Evolutionary conservation across 2,329 filamentous ascomycete species (phyloP).

Genomic region (Lizonia empirigonia): DNA sequence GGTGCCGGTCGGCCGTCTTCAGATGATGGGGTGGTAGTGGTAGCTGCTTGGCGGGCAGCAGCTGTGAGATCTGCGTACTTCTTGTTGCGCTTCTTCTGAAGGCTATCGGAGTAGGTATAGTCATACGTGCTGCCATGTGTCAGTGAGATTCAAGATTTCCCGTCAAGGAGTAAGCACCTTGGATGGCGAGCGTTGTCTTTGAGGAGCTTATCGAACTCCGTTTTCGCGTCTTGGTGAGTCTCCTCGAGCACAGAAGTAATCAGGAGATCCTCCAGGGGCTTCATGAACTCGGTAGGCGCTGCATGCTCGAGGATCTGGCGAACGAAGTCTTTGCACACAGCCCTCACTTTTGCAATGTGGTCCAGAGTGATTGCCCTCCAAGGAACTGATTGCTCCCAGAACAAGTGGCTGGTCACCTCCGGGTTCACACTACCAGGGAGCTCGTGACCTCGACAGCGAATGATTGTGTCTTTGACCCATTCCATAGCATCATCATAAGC

Average conservation of each 20-base stretch:
- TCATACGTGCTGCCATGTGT: slow-evolving; percentile 53
- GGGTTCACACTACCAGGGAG: slow-evolving; percentile 66
- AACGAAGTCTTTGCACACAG: slow-evolving; percentile 45
- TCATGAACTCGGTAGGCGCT: slow-evolving; percentile 50
- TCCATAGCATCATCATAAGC: slow-evolving; percentile 44
- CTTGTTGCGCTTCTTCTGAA: slow-evolving; percentile 1
- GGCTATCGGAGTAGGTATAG: slow-evolving; percentile 21
- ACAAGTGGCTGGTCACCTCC: slow-evolving; percentile 63
- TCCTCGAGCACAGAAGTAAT: slow-evolving; percentile 49
- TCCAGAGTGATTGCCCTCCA: slow-evolving; percentile 55
- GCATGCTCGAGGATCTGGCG: slow-evolving; percentile 42
- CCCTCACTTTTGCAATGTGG: slow-evolving; percentile 47
- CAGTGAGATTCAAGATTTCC: not conserved
- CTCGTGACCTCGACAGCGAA: slow-evolving; percentile 58
- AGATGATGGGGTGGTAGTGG: too few relatives aligned
- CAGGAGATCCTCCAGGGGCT: slow-evolving; percentile 44
- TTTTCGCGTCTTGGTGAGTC: slow-evolving; percentile 36
- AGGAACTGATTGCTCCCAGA: slow-evolving; percentile 61
- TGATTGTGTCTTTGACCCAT: slow-evolving; percentile 49
- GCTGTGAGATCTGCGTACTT: not conserved
- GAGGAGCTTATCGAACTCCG: slow-evolving; percentile 55
- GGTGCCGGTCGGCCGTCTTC: too few relatives aligned
- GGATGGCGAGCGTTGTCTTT: slow-evolving; percentile 54
- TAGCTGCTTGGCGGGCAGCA: not conserved
- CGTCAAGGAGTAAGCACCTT: too few relatives aligned